Conservation (phyloP, 176 grass and related monocot genomes). For the Pontederia crassipes region DNA sequence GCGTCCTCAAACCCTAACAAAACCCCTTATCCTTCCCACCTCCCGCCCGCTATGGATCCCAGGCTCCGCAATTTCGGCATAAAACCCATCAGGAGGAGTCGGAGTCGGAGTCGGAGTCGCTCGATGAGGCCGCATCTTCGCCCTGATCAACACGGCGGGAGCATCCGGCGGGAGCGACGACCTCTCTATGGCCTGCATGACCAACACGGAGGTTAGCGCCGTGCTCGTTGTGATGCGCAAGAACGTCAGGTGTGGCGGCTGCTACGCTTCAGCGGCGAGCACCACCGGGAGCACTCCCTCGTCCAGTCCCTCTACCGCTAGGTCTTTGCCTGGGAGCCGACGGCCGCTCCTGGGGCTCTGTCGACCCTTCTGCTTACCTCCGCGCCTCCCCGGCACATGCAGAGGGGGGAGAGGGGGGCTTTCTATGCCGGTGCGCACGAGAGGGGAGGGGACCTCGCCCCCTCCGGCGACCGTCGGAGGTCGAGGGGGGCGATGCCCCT, state of each 20-base stretch:
- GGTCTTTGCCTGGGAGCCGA: constrained; percentile 29
- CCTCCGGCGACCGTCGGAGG: no score
- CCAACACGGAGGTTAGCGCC: constrained; percentile 61
- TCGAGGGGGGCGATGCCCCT: no score
- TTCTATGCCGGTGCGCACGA: no score
- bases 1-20: no score
- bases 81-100: constrained; percentile 7
- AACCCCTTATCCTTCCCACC: no score
- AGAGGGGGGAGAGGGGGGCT: no score
- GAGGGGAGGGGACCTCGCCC: no score
- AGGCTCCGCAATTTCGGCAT: constrained; percentile 11
- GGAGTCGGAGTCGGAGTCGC: neutral
- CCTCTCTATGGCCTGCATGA: constrained; percentile 45
- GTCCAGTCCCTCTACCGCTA: constrained; percentile 62
- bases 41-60: constrained; percentile 9
- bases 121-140: neutral
- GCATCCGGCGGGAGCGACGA: no score
- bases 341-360: constrained; percentile 4
- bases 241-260: constrained; percentile 37
- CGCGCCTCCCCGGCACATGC: constrained; percentile 69
- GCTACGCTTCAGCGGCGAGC: constrained; percentile 30
- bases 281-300: constrained; percentile 48
- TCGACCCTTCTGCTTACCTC: constrained; percentile 30
- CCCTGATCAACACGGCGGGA: constrained; percentile 13
- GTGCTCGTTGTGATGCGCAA: constrained; percentile 85